Conservation (phyloP, 148 eudicot genomes). For the Rheum nobile region DNA sequence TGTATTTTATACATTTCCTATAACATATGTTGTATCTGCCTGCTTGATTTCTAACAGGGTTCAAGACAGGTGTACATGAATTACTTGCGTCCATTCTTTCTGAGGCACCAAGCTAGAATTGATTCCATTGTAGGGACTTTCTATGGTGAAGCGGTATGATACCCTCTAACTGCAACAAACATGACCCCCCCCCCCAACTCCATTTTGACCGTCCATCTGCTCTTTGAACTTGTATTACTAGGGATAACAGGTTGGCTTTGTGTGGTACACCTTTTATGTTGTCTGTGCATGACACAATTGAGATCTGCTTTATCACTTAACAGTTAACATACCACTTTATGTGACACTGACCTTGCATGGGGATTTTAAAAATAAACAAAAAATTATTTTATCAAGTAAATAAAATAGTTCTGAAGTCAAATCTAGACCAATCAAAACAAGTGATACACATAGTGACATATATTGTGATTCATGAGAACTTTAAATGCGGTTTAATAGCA, state of each 20-base stretch:
- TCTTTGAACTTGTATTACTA: not conserved
- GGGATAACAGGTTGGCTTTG: not conserved
- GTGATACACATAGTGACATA: not conserved
- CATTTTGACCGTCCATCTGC: not conserved
- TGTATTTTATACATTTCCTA: not conserved
- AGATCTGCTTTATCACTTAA: not conserved
- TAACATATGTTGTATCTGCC: not conserved
- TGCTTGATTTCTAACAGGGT: conserved; percentile 48
- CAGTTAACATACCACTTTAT: too few species aligned
- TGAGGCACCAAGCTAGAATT: conserved; percentile 72
- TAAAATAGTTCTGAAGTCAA: not conserved
- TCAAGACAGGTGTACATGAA: conserved; percentile 56
- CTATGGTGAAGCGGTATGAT: conserved; percentile 64
- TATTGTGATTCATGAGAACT: not conserved
- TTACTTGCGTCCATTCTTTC: conserved; percentile 70
- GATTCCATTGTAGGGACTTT: conserved; percentile 53
- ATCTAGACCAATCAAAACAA: not conserved
- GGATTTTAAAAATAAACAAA: not conserved
- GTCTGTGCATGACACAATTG: not conserved
- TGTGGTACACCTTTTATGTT: not conserved
- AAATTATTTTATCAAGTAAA: not conserved
- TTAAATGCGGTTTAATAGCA: not conserved
- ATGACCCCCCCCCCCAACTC: not conserved
- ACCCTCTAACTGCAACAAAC: not conserved
- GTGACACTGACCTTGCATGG: too few species aligned